A percentile compares a stretch with the other conserved stretches of the same genome.
Conservation (phyloP, 495 filamentous ascomycete species). For the Penicillium steckii region DNA sequence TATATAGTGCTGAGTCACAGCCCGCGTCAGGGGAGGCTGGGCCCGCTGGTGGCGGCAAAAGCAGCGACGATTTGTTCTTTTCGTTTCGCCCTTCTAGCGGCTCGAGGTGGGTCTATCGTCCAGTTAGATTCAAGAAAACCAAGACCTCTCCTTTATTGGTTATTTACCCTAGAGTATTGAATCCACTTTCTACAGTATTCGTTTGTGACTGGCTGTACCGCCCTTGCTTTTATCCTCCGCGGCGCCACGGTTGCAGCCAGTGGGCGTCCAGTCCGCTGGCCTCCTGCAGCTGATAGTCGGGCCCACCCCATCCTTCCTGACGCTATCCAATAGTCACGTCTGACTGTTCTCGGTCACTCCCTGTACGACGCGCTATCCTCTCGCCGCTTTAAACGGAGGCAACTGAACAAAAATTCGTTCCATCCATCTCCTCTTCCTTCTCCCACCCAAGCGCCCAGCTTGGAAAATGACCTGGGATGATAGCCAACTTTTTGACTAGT, state of each 20-base stretch:
- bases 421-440: slow-evolving; percentile 30
- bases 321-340: slow-evolving; percentile 32
- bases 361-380: slow-evolving; percentile 33
- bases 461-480: neutral
- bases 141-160: slow-evolving; percentile 4
- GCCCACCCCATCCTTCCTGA: slow-evolving; percentile 14
- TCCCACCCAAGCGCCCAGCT: slow-evolving; percentile 3
- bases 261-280: slow-evolving; percentile 29
- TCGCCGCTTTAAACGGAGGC: slow-evolving; percentile 42
- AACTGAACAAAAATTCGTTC: slow-evolving; percentile 44
- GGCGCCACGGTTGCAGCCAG: slow-evolving; percentile 33
- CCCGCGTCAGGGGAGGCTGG: slow-evolving; percentile 42
- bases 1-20: slow-evolving; percentile 49
- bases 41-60: slow-evolving; percentile 43
- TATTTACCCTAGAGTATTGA: neutral
- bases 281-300: slow-evolving; percentile 34
- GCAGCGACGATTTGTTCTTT: slow-evolving; percentile 29
- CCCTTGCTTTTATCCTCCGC: slow-evolving; percentile 34
- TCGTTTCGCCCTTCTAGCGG: slow-evolving; percentile 36
- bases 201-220: slow-evolving; percentile 25
- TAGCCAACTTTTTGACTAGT: neutral
- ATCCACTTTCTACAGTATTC: slow-evolving; percentile 8
- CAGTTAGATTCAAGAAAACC: slow-evolving; percentile 7
- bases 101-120: slow-evolving; percentile 12
- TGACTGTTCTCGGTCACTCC: slow-evolving; percentile 26